Percentiles rank a stretch among this genome's conserved stretches.
These are phyloP conservation scores for Yamadazyma olivae DNA, from an alignment of 805 yeast genomes.

Conservation along the genomic window DNA sequence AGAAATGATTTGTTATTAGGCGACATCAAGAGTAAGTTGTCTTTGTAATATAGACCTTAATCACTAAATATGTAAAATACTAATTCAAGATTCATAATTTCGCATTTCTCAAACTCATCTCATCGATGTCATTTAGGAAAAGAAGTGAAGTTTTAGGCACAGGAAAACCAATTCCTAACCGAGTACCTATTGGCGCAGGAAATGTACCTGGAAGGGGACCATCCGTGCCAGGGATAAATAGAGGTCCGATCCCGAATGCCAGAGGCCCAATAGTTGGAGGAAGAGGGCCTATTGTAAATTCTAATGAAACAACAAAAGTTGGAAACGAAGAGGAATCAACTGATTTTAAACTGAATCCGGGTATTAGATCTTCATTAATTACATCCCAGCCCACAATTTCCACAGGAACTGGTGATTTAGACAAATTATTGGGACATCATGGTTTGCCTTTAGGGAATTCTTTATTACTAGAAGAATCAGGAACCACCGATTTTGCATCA, in stretches of 20 bases:
- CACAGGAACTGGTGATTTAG: constrained; percentile 77
- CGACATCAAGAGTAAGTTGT: constrained; percentile 12
- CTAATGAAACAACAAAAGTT: neutral
- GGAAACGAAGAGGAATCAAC: neutral
- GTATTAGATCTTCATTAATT: constrained; percentile 70
- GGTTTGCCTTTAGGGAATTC: constrained; percentile 82
- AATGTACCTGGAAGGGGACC: neutral
- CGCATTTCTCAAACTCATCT: too few relatives aligned
- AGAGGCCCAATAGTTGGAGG: constrained; percentile 5
- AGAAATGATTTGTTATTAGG: constrained; percentile 29
- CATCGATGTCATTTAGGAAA: constrained; percentile 39
- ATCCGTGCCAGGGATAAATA: too few relatives aligned
- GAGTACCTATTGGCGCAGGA: neutral
- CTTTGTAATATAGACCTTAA: too few relatives aligned
- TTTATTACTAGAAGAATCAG: constrained; percentile 73
- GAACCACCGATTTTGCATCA: constrained; percentile 83
- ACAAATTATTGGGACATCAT: constrained; percentile 69
- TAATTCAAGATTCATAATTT: neutral
- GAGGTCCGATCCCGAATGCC: too few relatives aligned
- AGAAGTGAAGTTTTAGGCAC: constrained; percentile 40
- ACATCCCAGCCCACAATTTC: constrained; percentile 77
- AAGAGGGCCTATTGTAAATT: constrained; percentile 1
- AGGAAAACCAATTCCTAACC: constrained; percentile 10
- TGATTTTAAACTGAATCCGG: constrained; percentile 40
- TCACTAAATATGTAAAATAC: neutral